Evolutionary conservation across 495 filamentous ascomycete genomes (phyloP), one percentile per base, ranked within the genome.

Genomic region (Talaromyces nanjingensis): DNA sequence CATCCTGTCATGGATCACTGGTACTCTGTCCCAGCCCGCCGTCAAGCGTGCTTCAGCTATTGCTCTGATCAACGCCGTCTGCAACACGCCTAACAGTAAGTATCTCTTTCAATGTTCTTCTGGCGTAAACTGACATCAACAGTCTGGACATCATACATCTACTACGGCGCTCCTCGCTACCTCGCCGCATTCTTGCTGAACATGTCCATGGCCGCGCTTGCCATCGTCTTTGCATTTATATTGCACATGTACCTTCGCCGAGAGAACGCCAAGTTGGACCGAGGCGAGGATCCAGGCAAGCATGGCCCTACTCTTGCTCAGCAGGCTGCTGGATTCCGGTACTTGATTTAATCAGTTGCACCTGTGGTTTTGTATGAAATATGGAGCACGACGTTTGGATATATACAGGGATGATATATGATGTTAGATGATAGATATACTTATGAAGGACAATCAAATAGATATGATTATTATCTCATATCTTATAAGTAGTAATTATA

Each of bases 231-330:
- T 45, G 67, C 69, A 0, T 64, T 65, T 1, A 37, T 66, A 18
- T 65, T 69, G 52, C 64, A 66, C n/a, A 64, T 71, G 25, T 63
- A 67, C 25, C 69, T 76, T 18, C 65, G 66, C 11, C 63, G 72
- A 20, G 54, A 72, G 64, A 76, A 76, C 55, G 70, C 70, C 49
- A 66, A 70, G 37, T 62, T 76, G n/a, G 71, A 74, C 29, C 42
- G 71, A 14, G 72, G 70, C 52, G 69, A 74, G 64, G 67, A 68
- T 16, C 25, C 54, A 16, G 68, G 68, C 33, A 64, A 54, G 47
- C 61, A 68, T 53, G 70, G 70, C 12, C 70, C 68, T 37, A 71
- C 68, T 6, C 52, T 54, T 11, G 70, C 57, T 22, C 68, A 71
- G 63, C 29, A 68, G 33, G 70, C 64, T 39, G 66, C 54, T 18